Percentiles rank a stretch among this genome's conserved stretches.
phyloP scores from a whole-genome alignment of 805 yeast genomes.

The Pichia gijzeniarum region DNA sequence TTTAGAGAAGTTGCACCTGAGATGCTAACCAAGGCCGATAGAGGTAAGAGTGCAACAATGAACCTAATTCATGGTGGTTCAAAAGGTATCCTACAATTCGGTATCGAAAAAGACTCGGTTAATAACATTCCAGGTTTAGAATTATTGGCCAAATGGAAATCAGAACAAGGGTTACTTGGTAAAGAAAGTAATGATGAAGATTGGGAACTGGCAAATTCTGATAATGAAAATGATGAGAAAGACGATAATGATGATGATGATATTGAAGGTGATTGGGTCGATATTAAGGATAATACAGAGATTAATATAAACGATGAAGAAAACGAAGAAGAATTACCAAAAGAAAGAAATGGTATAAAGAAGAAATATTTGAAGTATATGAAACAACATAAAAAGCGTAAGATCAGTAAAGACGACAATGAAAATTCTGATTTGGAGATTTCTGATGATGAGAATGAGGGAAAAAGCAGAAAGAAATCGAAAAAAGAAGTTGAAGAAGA shows the following conservation, averaged over 20 bases:
- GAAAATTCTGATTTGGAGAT: slow-evolving; percentile 47
- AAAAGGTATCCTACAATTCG: slow-evolving; percentile 54
- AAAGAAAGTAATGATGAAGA: slow-evolving; percentile 48
- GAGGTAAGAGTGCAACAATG: slow-evolving; percentile 90
- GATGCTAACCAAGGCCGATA: slow-evolving; percentile 81
- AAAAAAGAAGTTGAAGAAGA: slow-evolving; percentile 27
- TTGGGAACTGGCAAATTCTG: slow-evolving; percentile 58
- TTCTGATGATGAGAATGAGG: slow-evolving; percentile 36
- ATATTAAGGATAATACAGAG: slow-evolving; percentile 66
- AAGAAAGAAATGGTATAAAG: slow-evolving; percentile 30
- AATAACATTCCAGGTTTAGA: slow-evolving; percentile 90
- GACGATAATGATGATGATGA: slow-evolving; percentile 39
- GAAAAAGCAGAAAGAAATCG: slow-evolving; percentile 29
- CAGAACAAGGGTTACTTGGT: slow-evolving; percentile 47
- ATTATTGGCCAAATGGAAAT: slow-evolving; percentile 80
- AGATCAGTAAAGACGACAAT: slow-evolving; percentile 26
- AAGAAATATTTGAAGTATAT: slow-evolving; percentile 31
- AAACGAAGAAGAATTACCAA: slow-evolving; percentile 29
- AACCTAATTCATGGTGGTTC: slow-evolving; percentile 56
- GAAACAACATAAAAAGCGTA: slow-evolving; percentile 26
- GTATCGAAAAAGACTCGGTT: slow-evolving; percentile 58
- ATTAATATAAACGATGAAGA: slow-evolving; percentile 49
- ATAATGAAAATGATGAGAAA: slow-evolving; percentile 33
- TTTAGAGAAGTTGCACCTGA: slow-evolving; percentile 96
- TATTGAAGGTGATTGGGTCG: slow-evolving; percentile 89